Evolutionary conservation across 108 stramenopile genomes (phyloP).

Genomic region (Stephanodiscus minutulus): DNA sequence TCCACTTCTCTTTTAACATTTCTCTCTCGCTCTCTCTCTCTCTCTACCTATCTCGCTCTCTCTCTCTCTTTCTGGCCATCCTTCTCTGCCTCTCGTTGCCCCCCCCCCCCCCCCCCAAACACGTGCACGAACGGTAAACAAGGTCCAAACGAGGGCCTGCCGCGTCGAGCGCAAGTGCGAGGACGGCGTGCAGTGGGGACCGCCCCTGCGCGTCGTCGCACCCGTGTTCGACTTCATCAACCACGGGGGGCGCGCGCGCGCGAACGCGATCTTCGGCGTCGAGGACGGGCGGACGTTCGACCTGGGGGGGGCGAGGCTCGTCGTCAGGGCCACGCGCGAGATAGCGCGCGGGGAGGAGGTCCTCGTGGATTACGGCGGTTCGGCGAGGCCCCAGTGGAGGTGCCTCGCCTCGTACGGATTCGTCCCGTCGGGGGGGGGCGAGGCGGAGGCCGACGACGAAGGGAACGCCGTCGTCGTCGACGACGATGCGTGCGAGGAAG

Average conservation of each 20-base stretch:
- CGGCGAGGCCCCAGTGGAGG: conserved; percentile 67
- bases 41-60: background rate
- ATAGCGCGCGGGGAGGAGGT: conserved; percentile 55
- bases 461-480: conserved; percentile 7
- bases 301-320: conserved; percentile 44
- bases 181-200: conserved; percentile 42
- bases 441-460: conserved; percentile 5
- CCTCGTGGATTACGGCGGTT: conserved; percentile 72
- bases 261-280: conserved; percentile 65
- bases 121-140: background rate
- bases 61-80: background rate
- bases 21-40: background rate
- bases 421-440: conserved; percentile 41
- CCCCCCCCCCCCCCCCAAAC: background rate
- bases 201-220: conserved; percentile 61
- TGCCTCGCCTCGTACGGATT: conserved; percentile 81
- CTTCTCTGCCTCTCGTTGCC: too few species aligned
- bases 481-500: conserved; percentile 12
- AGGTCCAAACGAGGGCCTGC: conserved; percentile 74
- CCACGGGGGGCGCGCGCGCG: conserved; percentile 48
- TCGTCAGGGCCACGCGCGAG: conserved; percentile 56
- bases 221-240: conserved; percentile 85
- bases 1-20: background rate
- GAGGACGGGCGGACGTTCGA: conserved; percentile 38
- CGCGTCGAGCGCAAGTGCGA: conserved; percentile 42